Evolutionary conservation across 371 early-diverging fungal genomes (phyloP).

Genomic region (Mortierella sp.): DNA sequence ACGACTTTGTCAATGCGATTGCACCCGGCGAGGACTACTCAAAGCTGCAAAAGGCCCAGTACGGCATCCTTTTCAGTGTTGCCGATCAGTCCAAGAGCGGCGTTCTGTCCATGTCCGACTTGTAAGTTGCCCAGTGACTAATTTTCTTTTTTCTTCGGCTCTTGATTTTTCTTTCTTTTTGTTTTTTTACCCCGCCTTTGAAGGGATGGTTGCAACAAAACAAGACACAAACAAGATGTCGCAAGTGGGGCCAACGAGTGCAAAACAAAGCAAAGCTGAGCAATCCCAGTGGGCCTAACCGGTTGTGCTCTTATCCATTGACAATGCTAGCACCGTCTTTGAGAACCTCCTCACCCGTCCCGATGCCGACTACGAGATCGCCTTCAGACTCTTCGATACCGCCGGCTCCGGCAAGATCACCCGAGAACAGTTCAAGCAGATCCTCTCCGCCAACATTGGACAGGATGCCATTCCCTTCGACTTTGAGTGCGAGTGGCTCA

Average conservation of each 20-base stretch:
- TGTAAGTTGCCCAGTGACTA: slow-evolving; percentile 54
- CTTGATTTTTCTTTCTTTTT: background rate
- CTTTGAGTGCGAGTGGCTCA: slow-evolving; percentile 82
- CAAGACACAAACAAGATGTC: background rate
- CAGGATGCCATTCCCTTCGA: slow-evolving; percentile 76
- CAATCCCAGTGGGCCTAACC: background rate
- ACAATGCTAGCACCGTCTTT: slow-evolving; percentile 63
- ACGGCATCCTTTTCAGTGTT: slow-evolving; percentile 76
- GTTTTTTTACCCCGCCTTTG: slow-evolving; percentile 7
- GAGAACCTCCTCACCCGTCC: slow-evolving; percentile 79
- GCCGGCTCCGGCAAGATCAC: slow-evolving; percentile 74
- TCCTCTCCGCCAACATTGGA: slow-evolving; percentile 70
- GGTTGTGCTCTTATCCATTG: background rate
- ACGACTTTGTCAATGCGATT: slow-evolving; percentile 43
- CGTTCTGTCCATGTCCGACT: slow-evolving; percentile 78
- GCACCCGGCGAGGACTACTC: slow-evolving; percentile 76
- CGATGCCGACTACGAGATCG: slow-evolving; percentile 89
- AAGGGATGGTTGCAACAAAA: background rate
- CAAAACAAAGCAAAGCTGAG: background rate
- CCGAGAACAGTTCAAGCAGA: slow-evolving; percentile 76
- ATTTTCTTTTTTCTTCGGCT: background rate
- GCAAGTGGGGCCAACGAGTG: background rate
- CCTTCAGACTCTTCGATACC: slow-evolving; percentile 80
- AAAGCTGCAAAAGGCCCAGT: slow-evolving; percentile 71
- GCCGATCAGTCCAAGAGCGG: slow-evolving; percentile 80